phyloP scores from a whole-genome alignment of 805 yeast genomes.

The Kuraishia ogatae region DNA sequence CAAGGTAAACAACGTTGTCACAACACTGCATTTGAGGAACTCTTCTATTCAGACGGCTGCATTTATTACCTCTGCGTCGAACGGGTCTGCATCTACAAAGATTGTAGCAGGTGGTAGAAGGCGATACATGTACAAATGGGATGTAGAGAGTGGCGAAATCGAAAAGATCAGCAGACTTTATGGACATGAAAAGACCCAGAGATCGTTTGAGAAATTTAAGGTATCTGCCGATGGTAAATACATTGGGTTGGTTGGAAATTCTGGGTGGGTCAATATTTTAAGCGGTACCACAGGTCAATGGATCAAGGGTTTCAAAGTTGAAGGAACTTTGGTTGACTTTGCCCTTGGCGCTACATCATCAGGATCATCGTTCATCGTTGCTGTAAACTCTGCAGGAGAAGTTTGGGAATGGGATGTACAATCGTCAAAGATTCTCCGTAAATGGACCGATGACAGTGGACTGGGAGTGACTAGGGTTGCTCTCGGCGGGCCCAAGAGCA shows the following conservation, averaged over 20 bases:
- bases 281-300: conserved; percentile 79
- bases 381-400: conserved; percentile 71
- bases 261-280: conserved; percentile 86
- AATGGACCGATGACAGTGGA: conserved; percentile 86
- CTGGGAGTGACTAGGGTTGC: conserved; percentile 73
- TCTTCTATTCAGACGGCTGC: conserved; percentile 74
- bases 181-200: conserved; percentile 83
- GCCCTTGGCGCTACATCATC: conserved; percentile 45
- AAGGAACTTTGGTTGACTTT: conserved; percentile 79
- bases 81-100: conserved; percentile 26
- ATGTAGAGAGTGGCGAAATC: conserved; percentile 47
- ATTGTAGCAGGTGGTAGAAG: conserved; percentile 89
- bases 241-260: conserved; percentile 71
- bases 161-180: conserved; percentile 85
- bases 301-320: conserved; percentile 79
- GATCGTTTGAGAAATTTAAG: conserved; percentile 80
- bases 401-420: conserved; percentile 76
- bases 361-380: conserved; percentile 37
- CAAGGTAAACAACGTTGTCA: conserved; percentile 67
- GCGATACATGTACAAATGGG: conserved; percentile 89
- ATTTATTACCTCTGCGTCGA: conserved; percentile 22
- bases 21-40: conserved; percentile 70
- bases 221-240: conserved; percentile 64
- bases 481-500: conserved; percentile 59
- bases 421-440: conserved; percentile 39